A percentile compares a stretch with the other conserved stretches of the same genome.
Evolutionary conservation across 2,329 filamentous ascomycete genomes (phyloP).

Genomic region (Colletotrichum sp.): DNA sequence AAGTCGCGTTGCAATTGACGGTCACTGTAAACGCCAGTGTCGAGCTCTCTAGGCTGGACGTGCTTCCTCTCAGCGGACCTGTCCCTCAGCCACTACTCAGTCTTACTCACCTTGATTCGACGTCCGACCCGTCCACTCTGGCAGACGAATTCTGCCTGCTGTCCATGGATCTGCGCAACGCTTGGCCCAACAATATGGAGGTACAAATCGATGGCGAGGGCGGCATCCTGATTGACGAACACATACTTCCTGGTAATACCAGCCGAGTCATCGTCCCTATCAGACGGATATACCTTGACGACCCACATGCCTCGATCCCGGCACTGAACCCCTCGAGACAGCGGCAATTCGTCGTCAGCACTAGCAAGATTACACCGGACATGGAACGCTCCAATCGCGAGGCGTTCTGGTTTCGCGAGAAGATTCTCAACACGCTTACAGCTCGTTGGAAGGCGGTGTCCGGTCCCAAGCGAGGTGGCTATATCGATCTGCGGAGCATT

Average conservation of each 20-base stretch:
- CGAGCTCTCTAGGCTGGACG: slow-evolving; percentile 80
- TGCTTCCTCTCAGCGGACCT: slow-evolving; percentile 73
- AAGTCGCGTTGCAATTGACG: slow-evolving; percentile 79
- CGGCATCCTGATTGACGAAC: slow-evolving; percentile 55
- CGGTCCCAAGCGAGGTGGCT: slow-evolving; percentile 61
- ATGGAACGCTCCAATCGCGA: slow-evolving; percentile 79
- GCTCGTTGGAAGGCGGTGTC: slow-evolving; percentile 72
- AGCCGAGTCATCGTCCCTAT: slow-evolving; percentile 79
- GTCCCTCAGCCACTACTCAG: slow-evolving; percentile 68
- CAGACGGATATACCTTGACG: slow-evolving; percentile 75
- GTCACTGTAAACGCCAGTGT: slow-evolving; percentile 93
- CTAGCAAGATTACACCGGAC: slow-evolving; percentile 78
- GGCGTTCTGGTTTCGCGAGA: slow-evolving; percentile 90
- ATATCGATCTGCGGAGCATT: slow-evolving; percentile 78
- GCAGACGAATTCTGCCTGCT: slow-evolving; percentile 73
- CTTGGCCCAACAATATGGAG: slow-evolving; percentile 82
- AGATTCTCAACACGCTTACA: slow-evolving; percentile 72
- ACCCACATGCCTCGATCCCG: slow-evolving; percentile 79
- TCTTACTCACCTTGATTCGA: slow-evolving; percentile 39
- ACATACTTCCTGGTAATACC: slow-evolving; percentile 70
- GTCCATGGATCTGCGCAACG: slow-evolving; percentile 84
- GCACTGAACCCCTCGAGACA: slow-evolving; percentile 81
- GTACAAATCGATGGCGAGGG: slow-evolving; percentile 65
- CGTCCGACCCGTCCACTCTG: slow-evolving; percentile 40
- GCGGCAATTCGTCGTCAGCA: slow-evolving; percentile 90